Evolutionary conservation across 2,329 filamentous ascomycete genomes (phyloP), one percentile per base, ranked within the genome.

Genomic region (Ambrosiella beaveri): DNA sequence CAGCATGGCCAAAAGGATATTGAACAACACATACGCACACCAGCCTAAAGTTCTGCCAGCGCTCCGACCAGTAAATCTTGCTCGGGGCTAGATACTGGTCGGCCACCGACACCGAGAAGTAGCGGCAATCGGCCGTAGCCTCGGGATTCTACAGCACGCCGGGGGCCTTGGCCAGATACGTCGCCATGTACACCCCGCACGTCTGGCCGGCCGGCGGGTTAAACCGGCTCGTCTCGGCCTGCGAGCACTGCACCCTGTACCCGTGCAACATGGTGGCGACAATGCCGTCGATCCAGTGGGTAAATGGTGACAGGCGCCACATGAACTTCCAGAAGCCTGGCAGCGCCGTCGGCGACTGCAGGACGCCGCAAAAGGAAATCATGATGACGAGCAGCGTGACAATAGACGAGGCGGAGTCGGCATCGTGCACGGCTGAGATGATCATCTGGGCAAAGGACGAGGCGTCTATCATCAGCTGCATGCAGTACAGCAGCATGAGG

Each of bases 291-390:
- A 88, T 80, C 74, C 75, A 80, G 68, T 86, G 87, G 0, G 81
- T 85, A 60, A 86, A 82, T 0, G 82, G 82, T 0, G 76, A 81
- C 9, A 80, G 73, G 35, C 79, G 75, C 68, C 87, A 85, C 84
- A 88, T 88, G 71, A 86, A 88, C 61, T 80, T 80, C 85, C 85
- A 89, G 71, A 88, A 88, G 0, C 79, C 75, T 0, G 85, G 84
- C 1, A 88, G 72, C 0, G 74, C 73, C 2, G 65, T 61, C 0
- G 81, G 77, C 0, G 75, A 68, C 61, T 83, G 79, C 57, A 88
- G 70, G 2, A 87, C 83, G 65, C 82, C 75, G 64, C 76, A 79
- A 71, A 85, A 85, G 58, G 80, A 73, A 41, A 81, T 70, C 66
- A 85, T 74, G 35, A 78, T 73, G 61, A 79, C 75, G 13, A 84